Evolutionary conservation across 768 basidiomycete genomes (phyloP).

Genomic region (Amanita fuliginea): DNA sequence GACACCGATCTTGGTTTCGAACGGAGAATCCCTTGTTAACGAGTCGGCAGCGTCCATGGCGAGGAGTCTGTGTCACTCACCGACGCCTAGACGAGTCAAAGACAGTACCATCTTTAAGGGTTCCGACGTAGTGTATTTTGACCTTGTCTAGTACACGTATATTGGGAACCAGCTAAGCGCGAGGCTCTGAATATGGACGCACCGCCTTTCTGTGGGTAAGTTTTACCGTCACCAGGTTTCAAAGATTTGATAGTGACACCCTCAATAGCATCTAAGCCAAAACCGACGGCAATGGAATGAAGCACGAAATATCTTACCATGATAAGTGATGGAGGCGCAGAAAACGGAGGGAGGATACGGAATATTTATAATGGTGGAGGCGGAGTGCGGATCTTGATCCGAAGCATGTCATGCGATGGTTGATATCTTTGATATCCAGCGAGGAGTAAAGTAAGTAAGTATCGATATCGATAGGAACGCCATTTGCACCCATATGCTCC

Average conservation of each 20-base stretch:
- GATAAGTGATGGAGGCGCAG: constrained; percentile 8
- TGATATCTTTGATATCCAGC: no score
- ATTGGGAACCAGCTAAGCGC: constrained; percentile 8
- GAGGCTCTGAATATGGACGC: constrained; percentile 19
- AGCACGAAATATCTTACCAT: constrained; percentile 22
- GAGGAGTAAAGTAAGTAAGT: no score
- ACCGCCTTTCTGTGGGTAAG: constrained; percentile 66
- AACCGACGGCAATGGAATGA: constrained; percentile 6
- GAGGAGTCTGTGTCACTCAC: constrained; percentile 38
- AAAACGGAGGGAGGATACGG: constrained; percentile 15
- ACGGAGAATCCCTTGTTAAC: constrained; percentile 38
- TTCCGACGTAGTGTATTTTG: constrained; percentile 73
- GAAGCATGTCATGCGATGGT: no score
- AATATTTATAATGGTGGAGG: constrained; percentile 37
- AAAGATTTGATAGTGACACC: constrained; percentile 60
- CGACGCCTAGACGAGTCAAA: constrained; percentile 77
- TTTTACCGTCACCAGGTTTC: constrained; percentile 47
- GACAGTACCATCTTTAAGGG: constrained; percentile 43
- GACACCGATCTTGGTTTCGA: constrained; percentile 62
- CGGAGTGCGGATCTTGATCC: constrained; percentile 75
- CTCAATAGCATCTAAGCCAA: constrained; percentile 23
- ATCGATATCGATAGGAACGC: no score
- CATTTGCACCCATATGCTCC: no score
- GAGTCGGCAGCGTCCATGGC: not conserved
- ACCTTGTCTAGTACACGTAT: constrained; percentile 49